These are phyloP conservation scores for Buxus sempervirens DNA, from an alignment of 164 flowering plant species.

Conservation along the genomic window DNA sequence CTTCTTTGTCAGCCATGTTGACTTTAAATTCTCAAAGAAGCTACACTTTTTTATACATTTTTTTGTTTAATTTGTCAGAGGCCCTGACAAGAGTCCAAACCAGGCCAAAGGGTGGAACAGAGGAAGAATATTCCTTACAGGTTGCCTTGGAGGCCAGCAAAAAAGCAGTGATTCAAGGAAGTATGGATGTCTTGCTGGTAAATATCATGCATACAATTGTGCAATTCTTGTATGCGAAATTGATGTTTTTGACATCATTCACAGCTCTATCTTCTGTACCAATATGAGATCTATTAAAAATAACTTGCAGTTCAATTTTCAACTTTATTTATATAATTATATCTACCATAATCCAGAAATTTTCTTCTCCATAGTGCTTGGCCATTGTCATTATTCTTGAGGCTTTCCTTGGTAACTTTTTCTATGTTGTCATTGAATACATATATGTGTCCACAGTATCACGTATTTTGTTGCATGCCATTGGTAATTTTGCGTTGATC, in stretches of 20 bases:
- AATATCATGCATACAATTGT: background rate
- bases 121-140: constrained; percentile 51
- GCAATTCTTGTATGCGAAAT: background rate
- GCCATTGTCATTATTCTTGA: background rate
- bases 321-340: background rate
- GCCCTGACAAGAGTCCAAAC: constrained; percentile 43
- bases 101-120: constrained; percentile 39
- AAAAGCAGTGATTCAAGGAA: constrained; percentile 80
- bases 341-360: background rate
- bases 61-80: constrained; percentile 44
- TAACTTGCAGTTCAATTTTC: background rate
- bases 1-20: background rate
- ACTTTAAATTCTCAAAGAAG: constrained; percentile 1
- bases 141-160: constrained; percentile 71
- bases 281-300: too few relatives aligned
- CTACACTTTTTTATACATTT: constrained; percentile 12
- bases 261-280: background rate
- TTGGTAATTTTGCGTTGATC: background rate
- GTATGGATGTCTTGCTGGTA: constrained; percentile 85
- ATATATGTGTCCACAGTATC: too few relatives aligned
- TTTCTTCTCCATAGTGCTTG: background rate
- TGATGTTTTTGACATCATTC: background rate
- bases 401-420: background rate
- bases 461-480: background rate
- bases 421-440: background rate